Evolutionary conservation across 305 asterid species (phyloP), one percentile per base, ranked within the genome.

Genomic region (Fraxinus floribunda): DNA sequence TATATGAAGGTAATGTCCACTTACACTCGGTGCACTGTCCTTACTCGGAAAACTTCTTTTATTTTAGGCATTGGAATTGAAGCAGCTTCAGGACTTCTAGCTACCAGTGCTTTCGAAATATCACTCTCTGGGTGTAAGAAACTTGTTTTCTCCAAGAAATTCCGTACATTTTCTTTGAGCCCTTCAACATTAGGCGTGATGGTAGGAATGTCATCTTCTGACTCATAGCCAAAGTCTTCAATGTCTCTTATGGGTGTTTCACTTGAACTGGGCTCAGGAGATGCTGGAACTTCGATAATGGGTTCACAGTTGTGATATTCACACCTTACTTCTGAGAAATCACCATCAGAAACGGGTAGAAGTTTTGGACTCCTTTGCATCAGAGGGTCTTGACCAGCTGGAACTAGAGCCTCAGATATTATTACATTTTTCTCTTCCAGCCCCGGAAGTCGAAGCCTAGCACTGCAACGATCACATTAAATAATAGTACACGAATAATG

Each of bases 1-100:
- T 68, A 30, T 10, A 39, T 29, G 81, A 41, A 16, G 68, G 80
- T 60, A 60, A 57, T 60, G 38, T 78, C n/a, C 3, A 86, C 93
- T 89, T 87, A 91, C 94, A 89, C 97, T 10, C 7, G 77, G 68
- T 91, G 97, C 60, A 64, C 84, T 0, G 94, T 90, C 85, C 89
- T 86, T 18, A 87, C 75, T n/a, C 89, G 83, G 22, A 29, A 4
- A 34, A 66, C 18, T 39, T 30, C 13, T 82, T 84, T 89, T 22
- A 85, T 20, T 79, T 85, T 82, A 70, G 84, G 88, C 66, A 71
- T 3, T 15, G 85, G 88, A 73, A 32, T 34, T 2, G 89, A 79
- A 60, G 85, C 87, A 82, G 55, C 38, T 76, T 71, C 60, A 1
- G 88, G 85, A n/a, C 30, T 74, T 4, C 78, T 0, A 80, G 82